phyloP scores from a whole-genome alignment of 225 moss, liverwort and hornwort species.

The Pleurozium schreberi region DNA sequence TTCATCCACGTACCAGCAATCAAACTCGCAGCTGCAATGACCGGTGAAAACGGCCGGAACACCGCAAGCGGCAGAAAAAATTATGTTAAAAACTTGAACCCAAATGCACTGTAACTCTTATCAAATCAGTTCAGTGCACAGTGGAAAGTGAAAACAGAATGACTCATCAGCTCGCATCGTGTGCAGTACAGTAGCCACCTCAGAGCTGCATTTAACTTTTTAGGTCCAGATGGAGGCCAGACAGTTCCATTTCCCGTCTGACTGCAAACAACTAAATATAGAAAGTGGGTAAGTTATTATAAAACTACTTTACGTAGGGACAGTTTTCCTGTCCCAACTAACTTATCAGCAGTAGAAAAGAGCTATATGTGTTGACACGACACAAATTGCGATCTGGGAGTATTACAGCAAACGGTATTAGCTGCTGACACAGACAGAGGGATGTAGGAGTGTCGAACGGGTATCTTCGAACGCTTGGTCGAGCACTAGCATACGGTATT shows the following conservation, averaged over 20 bases:
- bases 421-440: background rate
- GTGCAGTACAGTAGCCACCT: no score
- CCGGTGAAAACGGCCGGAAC: no score
- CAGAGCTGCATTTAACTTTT: background rate
- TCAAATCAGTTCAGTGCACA: no score
- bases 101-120: no score
- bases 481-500: background rate
- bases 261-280: background rate
- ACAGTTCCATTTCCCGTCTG: background rate
- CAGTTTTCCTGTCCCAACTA: background rate
- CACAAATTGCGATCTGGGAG: background rate
- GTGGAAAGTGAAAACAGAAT: no score
- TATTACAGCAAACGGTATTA: background rate
- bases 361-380: background rate
- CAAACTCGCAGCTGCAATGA: no score
- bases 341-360: background rate
- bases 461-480: background rate
- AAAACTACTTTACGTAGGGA: background rate
- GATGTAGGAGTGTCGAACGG: background rate
- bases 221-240: background rate
- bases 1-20: no score
- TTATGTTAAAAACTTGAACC: no score
- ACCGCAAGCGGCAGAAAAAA: no score
- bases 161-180: no score
- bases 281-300: background rate